phyloP scores from a whole-genome alignment of 1,139 yeast species.

The Pichia sp. region DNA sequence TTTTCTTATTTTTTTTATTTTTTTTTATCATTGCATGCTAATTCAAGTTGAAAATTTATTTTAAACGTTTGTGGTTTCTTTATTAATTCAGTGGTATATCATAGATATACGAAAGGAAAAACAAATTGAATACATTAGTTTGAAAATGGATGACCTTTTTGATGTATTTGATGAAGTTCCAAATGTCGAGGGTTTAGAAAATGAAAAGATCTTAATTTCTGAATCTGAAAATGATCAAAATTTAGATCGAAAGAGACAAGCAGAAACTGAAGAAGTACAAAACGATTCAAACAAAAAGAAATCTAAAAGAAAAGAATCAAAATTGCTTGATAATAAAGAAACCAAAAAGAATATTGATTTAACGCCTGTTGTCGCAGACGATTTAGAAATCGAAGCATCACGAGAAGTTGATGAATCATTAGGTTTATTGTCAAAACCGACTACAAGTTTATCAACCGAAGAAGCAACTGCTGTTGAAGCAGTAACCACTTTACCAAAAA shows the following conservation, averaged over 20 bases:
- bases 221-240: conserved; percentile 6
- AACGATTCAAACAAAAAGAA: conserved; percentile 16
- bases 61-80: not conserved
- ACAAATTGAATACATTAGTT: not conserved
- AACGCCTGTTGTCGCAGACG: conserved; percentile 76
- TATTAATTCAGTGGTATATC: too few species aligned
- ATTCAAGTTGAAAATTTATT: too few species aligned
- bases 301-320: conserved; percentile 21
- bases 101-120: not conserved
- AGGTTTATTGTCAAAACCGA: conserved; percentile 45
- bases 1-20: not conserved
- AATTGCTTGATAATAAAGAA: conserved; percentile 28
- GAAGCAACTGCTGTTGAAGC: conserved; percentile 15
- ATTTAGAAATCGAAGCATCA: conserved; percentile 85
- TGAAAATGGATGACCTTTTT: conserved; percentile 48
- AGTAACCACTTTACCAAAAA: conserved; percentile 2
- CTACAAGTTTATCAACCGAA: not conserved
- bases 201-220: not conserved
- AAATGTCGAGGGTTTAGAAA: conserved; percentile 22
- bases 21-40: too few species aligned
- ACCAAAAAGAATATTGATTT: conserved; percentile 33
- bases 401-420: conserved; percentile 77
- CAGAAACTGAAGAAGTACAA: conserved; percentile 14
- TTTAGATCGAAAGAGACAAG: conserved; percentile 13
- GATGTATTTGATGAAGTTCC: conserved; percentile 62